phyloP scores from a whole-genome alignment of 495 filamentous ascomycete species.

The Penicillium flavigenum region DNA sequence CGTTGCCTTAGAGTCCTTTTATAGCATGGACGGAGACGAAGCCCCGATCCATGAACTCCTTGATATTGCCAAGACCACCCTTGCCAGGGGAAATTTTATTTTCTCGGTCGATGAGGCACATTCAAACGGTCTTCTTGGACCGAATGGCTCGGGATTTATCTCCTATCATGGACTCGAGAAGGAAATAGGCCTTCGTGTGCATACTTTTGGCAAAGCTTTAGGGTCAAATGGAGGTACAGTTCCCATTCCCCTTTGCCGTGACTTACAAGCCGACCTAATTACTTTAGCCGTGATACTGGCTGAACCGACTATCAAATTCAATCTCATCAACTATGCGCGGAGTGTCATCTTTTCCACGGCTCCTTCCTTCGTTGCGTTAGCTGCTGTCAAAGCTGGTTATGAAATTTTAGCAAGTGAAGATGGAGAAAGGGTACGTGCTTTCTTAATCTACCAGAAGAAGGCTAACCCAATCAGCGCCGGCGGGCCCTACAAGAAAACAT shows the following conservation, averaged over 20 bases:
- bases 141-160: conserved; percentile 57
- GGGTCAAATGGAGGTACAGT: conserved; percentile 58
- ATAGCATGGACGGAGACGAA: conserved; percentile 73
- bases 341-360: conserved; percentile 37
- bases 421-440: background rate
- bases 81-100: conserved; percentile 54
- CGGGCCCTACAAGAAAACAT: background rate
- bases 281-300: conserved; percentile 28
- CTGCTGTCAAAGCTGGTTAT: conserved; percentile 35
- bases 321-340: conserved; percentile 37
- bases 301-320: conserved; percentile 15
- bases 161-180: conserved; percentile 56
- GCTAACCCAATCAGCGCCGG: background rate
- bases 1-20: conserved; percentile 63
- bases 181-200: conserved; percentile 40
- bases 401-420: conserved; percentile 22
- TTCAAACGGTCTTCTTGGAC: conserved; percentile 58
- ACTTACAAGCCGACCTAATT: no score
- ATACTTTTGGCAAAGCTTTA: conserved; percentile 69
- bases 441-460: background rate
- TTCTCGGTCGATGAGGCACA: conserved; percentile 72
- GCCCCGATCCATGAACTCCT: conserved; percentile 55
- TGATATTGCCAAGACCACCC: conserved; percentile 42
- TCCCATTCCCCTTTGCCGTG: no score
- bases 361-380: conserved; percentile 33